These are phyloP conservation scores for Wallacemonas sp. DNA, from an alignment of 208 protist genomes.

Conservation along the genomic window DNA sequence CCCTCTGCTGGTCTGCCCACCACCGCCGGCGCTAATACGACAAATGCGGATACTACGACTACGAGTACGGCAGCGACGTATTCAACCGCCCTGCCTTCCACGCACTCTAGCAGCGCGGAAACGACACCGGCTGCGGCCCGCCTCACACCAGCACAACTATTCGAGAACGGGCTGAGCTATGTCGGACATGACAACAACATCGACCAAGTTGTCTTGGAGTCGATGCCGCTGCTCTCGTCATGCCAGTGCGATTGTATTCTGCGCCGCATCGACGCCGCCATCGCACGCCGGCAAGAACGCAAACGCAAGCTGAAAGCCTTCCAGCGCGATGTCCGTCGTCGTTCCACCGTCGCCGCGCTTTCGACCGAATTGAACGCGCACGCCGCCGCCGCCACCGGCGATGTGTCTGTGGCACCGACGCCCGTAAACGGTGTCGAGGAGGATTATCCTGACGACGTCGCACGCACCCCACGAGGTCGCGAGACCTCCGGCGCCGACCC, in stretches of 20 bases:
- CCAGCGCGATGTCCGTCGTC: not conserved
- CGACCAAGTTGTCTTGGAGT: constrained; percentile 25
- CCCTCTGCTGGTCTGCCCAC: not conserved
- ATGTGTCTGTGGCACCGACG: not conserved
- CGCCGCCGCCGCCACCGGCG: not conserved
- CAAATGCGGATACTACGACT: no score
- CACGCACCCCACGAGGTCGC: not conserved
- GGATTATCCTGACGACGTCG: constrained; percentile 11
- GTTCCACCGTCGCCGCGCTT: not conserved
- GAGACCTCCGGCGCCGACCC: not conserved
- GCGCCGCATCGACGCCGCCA: constrained; percentile 31
- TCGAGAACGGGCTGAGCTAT: not conserved
- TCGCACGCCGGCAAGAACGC: constrained; percentile 27
- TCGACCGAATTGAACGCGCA: not conserved
- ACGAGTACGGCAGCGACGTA: no score
- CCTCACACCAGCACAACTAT: not conserved
- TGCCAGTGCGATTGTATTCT: constrained; percentile 23
- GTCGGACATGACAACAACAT: constrained; percentile 28
- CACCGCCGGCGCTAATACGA: no score
- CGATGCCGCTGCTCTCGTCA: constrained; percentile 32
- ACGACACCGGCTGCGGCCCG: not conserved
- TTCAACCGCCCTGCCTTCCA: not conserved
- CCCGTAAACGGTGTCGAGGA: not conserved
- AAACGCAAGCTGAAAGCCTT: constrained; percentile 14
- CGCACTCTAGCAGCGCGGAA: no score